Evolutionary conservation across 495 filamentous ascomycete genomes (phyloP), one percentile per base, ranked within the genome.

Genomic region (Xylaria palmicola): DNA sequence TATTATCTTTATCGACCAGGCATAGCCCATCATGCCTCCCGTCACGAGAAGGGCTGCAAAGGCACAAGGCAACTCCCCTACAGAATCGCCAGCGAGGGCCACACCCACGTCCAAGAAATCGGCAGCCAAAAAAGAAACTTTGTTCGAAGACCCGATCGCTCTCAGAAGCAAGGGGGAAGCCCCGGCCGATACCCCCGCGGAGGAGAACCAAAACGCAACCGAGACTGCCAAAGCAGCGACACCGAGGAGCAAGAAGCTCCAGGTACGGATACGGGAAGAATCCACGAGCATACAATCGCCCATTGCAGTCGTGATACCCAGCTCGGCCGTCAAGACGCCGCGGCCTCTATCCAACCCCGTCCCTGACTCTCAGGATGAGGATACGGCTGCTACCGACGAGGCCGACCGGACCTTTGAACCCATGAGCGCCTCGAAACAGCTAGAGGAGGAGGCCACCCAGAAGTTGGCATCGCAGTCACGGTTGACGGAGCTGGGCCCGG

Each of bases 361-460:
- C 8, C 32, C 54, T 22, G 60, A 65, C 37, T 63, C 62, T 13
- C 64, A 71, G 57, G 65, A 61, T 0, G 20, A 71, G 57, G 65
- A 61, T 0, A 26, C 15, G 0, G 51, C 43, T 1, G 30, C 59
- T 26, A 59, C 19, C 32, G 63, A 20, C 10, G 62, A 63, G 13
- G 52, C 13, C 7, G 24, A 43, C 26, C 37, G 50, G 15, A 44
- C 26, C 34, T 32, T 59, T 8, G 53, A 69, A n/a, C 66, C 62
- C 22, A 24, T 59, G 29, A 70, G 65, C 36, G 69, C 63, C 20
- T 68, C 67, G 47, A 65, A 65, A 29, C 69, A 72, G 26, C 41
- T 72, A 1, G 64, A 69, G 34, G 67, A 70, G 12, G 69, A 72
- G 29, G 69, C 69, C 1, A 66, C 17, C 20, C 67, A 72, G 15